Conservation (phyloP, 352 stramenopile genomes). For the Globisporangium barbulae region DNA sequence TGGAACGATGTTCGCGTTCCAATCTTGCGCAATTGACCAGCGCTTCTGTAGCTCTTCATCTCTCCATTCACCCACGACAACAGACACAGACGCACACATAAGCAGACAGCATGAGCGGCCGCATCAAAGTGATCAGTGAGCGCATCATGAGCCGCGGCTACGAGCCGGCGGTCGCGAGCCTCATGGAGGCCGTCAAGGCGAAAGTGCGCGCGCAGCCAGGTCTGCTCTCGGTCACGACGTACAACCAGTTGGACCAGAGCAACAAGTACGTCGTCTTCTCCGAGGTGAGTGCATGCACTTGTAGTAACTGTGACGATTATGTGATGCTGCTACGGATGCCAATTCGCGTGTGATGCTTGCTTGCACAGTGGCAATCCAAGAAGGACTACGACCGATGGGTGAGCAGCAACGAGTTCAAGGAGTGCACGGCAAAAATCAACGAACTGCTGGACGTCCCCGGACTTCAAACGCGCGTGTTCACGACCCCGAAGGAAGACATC, state of each 20-base stretch:
- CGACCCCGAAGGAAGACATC: conserved; percentile 73
- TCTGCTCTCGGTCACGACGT: conserved; percentile 75
- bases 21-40: conserved; percentile 5
- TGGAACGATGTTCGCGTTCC: neutral
- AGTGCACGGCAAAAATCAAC: conserved; percentile 80
- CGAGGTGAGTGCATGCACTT: conserved; percentile 38
- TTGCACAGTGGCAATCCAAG: conserved; percentile 65
- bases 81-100: neutral
- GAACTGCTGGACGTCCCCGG: conserved; percentile 79
- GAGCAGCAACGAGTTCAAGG: conserved; percentile 71
- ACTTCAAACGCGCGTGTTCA: conserved; percentile 82
- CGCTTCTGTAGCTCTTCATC: neutral
- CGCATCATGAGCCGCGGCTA: conserved; percentile 87
- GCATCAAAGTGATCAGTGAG: conserved; percentile 77
- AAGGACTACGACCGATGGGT: conserved; percentile 82
- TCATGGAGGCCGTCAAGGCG: conserved; percentile 86
- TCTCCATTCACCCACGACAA: neutral
- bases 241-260: conserved; percentile 68
- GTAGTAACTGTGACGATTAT: neutral
- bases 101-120: conserved; percentile 31
- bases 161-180: conserved; percentile 73
- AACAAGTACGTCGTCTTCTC: conserved; percentile 90
- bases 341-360: neutral
- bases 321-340: neutral
- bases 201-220: conserved; percentile 76